Evolutionary conservation across 2,329 filamentous ascomycete species (phyloP), one percentile per base, ranked within the genome.

Genomic region (Aspergillus fructus): DNA sequence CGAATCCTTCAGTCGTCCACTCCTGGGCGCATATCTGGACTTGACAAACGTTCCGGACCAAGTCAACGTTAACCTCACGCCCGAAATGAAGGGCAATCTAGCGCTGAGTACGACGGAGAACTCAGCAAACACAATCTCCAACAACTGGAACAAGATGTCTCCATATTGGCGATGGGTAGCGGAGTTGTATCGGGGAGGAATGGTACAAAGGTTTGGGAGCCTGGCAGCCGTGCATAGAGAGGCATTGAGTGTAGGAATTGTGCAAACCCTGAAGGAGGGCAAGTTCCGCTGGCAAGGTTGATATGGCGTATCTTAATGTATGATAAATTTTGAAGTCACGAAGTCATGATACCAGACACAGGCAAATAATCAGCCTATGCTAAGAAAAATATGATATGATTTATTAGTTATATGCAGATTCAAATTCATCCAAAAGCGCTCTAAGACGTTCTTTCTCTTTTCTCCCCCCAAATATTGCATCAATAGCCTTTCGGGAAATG

Each of bases 381-480:
- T 23, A 12, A 21, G 21, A 21, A 21, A 21, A 33, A 42, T 15
- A 13, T 19, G 27, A 15, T 11, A 37, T 27, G 11, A 19, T 64
- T 64, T 46, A 62, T 39, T 45, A 13, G 15, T n/a, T 53, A 41
- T 56, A 60, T 3, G 17, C 39, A 6, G 47, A 49, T 50, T 65
- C 60, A 54, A 71, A 73, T 17, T 59, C 49, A 12, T 57, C 43
- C 13, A 74, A 49, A 30, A 69, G 59, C 5, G 40, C 43, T 21
- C 55, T 47, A 19, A 75, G 42, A 41, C 69, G 66, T n/a, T 62
- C 33, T 50, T 73, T 89, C 65, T 91, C 87, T 13, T 79, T 74
- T 3, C 86, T 78, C 0, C 81, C 82, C 1, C 82, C 84, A 65
- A 94, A 93, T 27, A 91, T 90, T 2, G 82, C 79, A 17, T 85